phyloP scores from a whole-genome alignment of 768 basidiomycete genomes.

The Psilocybe sp. region DNA sequence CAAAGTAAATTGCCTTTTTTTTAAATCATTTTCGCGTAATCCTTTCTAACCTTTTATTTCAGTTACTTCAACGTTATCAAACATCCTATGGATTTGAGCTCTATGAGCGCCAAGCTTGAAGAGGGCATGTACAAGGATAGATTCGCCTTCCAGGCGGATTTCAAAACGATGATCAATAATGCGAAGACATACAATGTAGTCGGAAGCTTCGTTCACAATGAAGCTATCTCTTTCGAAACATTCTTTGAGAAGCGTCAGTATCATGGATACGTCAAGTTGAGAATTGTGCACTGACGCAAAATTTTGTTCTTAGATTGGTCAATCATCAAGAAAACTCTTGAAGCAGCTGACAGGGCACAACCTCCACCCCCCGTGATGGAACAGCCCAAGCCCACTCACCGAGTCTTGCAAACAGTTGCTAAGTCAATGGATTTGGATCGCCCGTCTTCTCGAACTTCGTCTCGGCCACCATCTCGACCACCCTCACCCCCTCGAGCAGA shows the following conservation, averaged over 20 bases:
- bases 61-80: slow-evolving; percentile 92
- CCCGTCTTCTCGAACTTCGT: slow-evolving; percentile 23
- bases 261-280: neutral
- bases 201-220: slow-evolving; percentile 69
- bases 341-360: slow-evolving; percentile 56
- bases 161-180: slow-evolving; percentile 84
- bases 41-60: slow-evolving; percentile 10
- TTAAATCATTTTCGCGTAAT: neutral
- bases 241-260: slow-evolving; percentile 85
- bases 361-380: slow-evolving; percentile 21
- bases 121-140: slow-evolving; percentile 84
- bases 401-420: slow-evolving; percentile 36
- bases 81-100: slow-evolving; percentile 92
- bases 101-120: slow-evolving; percentile 83
- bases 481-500: slow-evolving; percentile 5
- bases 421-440: slow-evolving; percentile 20
- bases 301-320: slow-evolving; percentile 67
- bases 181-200: slow-evolving; percentile 81
- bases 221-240: slow-evolving; percentile 70
- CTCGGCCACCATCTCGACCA: slow-evolving; percentile 5
- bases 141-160: slow-evolving; percentile 81
- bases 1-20: slow-evolving; percentile 53
- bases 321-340: slow-evolving; percentile 80
- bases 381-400: slow-evolving; percentile 24
- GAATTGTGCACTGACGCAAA: neutral